A percentile compares a stretch with the other conserved stretches of the same genome.
Conservation (phyloP, 2,329 filamentous ascomycete genomes). For the Drechslerella stenobrocha region DNA sequence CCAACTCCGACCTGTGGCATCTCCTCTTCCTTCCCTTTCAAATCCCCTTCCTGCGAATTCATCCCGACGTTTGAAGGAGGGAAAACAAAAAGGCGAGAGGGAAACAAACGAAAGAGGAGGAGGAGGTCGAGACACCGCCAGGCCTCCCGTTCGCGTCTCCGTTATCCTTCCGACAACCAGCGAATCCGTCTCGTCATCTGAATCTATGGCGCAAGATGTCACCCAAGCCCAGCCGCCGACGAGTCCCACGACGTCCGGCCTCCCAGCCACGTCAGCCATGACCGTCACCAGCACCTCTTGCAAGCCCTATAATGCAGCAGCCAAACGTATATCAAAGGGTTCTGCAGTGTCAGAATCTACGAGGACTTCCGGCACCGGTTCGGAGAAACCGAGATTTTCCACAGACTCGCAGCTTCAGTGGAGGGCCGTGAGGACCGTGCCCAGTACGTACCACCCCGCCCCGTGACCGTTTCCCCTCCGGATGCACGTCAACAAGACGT, state of each 20-base stretch:
- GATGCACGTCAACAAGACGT: background rate
- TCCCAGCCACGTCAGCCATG: slow-evolving; percentile 26
- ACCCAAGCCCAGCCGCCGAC: slow-evolving; percentile 36
- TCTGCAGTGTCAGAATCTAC: slow-evolving; percentile 40
- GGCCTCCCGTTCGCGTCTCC: background rate
- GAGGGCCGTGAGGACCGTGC: slow-evolving; percentile 52
- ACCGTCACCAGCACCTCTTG: background rate
- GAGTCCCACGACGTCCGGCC: slow-evolving; percentile 17
- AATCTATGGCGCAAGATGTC: slow-evolving; percentile 46
- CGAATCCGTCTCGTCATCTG: slow-evolving; percentile 13
- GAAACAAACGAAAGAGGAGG: slow-evolving; percentile 12
- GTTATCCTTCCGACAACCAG: slow-evolving; percentile 17
- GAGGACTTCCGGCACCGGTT: slow-evolving; percentile 27
- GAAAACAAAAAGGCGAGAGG: slow-evolving; percentile 13
- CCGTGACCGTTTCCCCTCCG: slow-evolving; percentile 4
- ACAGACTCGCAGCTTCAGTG: slow-evolving; percentile 50
- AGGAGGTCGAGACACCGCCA: slow-evolving; percentile 9
- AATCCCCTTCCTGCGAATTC: slow-evolving; percentile 20
- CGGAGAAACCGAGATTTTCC: slow-evolving; percentile 38
- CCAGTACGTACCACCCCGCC: slow-evolving; percentile 49
- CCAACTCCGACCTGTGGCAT: slow-evolving; percentile 8
- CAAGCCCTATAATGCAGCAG: slow-evolving; percentile 10
- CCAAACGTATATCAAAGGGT: slow-evolving; percentile 36
- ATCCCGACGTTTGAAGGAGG: slow-evolving; percentile 41
- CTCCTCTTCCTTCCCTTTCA: slow-evolving; percentile 31